Evolutionary conservation across 306 rosid species (phyloP), one percentile per base, ranked within the genome.

Genomic region (Boehmeria nivea): DNA sequence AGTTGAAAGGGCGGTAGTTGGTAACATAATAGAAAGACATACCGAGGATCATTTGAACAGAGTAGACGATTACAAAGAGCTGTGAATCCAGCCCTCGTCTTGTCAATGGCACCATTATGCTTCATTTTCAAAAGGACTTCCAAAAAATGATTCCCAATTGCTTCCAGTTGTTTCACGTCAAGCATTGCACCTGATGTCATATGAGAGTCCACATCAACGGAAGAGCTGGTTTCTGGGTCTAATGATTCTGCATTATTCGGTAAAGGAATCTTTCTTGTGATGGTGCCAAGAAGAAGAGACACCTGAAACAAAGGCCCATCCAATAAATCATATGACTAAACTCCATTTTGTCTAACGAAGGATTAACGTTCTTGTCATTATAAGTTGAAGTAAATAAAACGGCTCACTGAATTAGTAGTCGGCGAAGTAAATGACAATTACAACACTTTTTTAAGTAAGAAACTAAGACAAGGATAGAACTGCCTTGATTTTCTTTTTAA

Each of bases 21-120:
- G 45, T 33, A 24, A 44, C 46, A 43, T 27, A 63, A 46, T 2
- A 23, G 6, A 28, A 53, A 25, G 55, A 43, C 54, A 23, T 77
- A 91, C 96, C 84, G 67, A 40, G 83, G 79, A 72, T 87, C 95
- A 73, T 75, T 82, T 45, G 99, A 91, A 74, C 96, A 91, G 66
- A 91, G 96, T 61, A 91, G 68, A 44, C 96, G 93, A 54, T 91
- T 91, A 77, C 96, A 91, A 69, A 91, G 96, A 52, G 99, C 96
- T 44, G 99, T 84, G 67, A 91, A 87, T 65, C 99, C 99, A 16
- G 96, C 99, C 74, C 99, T 81, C 2, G 96, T 91, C 84, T 91
- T 91, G 67, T 91, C 99, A 72, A 91, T 91, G 39, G 99, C 99
- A 57, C 99, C 99, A 66, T 91, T 91, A 66, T 87, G 99, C 85